Conservation (phyloP, 179 eudicot species). For the Spergularia azorica region DNA sequence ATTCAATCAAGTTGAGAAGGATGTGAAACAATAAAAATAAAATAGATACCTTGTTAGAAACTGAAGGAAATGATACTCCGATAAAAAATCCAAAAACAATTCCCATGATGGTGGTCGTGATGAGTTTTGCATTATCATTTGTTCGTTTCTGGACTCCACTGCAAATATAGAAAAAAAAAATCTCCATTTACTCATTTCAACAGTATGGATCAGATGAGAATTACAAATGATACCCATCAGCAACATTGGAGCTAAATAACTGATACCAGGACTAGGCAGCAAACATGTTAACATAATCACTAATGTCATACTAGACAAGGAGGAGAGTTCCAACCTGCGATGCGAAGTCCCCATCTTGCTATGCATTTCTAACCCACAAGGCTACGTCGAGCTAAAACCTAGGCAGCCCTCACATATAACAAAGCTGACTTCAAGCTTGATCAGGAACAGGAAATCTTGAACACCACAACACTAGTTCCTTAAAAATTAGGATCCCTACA, state of each 20-base stretch:
- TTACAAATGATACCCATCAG: neutral
- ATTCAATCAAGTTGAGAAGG: slow-evolving; percentile 2
- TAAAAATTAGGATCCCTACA: slow-evolving; percentile 17
- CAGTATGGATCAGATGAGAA: neutral
- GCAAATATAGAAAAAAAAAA: slow-evolving; percentile 21
- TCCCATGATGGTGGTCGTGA: slow-evolving; percentile 70
- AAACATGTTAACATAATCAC: neutral
- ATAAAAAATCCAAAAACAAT: slow-evolving; percentile 85
- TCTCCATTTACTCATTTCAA: neutral
- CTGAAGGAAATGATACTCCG: slow-evolving; percentile 82
- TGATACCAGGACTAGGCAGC: neutral
- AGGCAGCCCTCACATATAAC: slow-evolving; percentile 16
- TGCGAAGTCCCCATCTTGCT: slow-evolving; percentile 59
- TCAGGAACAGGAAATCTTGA: slow-evolving; percentile 10
- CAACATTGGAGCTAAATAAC: neutral
- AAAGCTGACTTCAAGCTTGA: slow-evolving; percentile 30
- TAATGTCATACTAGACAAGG: neutral
- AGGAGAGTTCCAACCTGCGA: slow-evolving; percentile 63
- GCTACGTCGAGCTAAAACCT: slow-evolving; percentile 35
- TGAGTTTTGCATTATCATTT: slow-evolving; percentile 62
- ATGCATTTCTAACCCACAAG: slow-evolving; percentile 40
- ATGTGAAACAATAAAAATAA: neutral
- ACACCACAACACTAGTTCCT: slow-evolving; percentile 10
- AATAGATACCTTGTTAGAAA: slow-evolving; percentile 63
- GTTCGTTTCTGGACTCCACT: slow-evolving; percentile 72